Evolutionary conservation across 352 stramenopile genomes (phyloP).

Genomic region (Phytophthora cajani): DNA sequence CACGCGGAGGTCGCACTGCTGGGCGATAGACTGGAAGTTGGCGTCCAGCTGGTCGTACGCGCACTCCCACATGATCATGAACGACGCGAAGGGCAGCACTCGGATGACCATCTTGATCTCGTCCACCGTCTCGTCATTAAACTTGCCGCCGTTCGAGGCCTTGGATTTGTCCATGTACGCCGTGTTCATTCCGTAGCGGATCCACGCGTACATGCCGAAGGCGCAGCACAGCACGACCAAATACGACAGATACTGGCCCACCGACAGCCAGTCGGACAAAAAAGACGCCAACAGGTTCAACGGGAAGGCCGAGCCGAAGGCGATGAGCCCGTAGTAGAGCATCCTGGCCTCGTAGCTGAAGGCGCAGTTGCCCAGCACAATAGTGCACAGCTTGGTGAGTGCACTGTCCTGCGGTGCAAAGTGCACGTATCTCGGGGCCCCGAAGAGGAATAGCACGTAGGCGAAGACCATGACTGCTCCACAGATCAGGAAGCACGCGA

Average conservation of each 20-base stretch:
- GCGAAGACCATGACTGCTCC: conserved; percentile 86
- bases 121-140: conserved; percentile 84
- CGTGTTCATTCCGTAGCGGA: conserved; percentile 81
- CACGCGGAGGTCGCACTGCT: conserved; percentile 83
- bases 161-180: conserved; percentile 89
- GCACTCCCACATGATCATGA: conserved; percentile 91
- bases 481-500: conserved; percentile 87
- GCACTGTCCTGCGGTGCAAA: conserved; percentile 79
- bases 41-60: conserved; percentile 88
- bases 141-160: conserved; percentile 78
- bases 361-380: conserved; percentile 77
- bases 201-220: conserved; percentile 86
- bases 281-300: conserved; percentile 84
- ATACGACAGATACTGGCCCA: conserved; percentile 80
- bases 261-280: conserved; percentile 53
- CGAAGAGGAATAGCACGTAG: conserved; percentile 70
- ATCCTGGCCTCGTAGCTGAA: conserved; percentile 84
- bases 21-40: conserved; percentile 89
- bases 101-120: conserved; percentile 89
- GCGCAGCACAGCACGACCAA: conserved; percentile 68
- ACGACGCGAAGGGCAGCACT: conserved; percentile 86
- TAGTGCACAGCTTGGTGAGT: conserved; percentile 74
- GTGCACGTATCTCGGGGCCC: conserved; percentile 71
- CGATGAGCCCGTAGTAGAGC: conserved; percentile 78
- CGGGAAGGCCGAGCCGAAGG: conserved; percentile 67